A percentile compares a stretch with the other conserved stretches of the same genome.
phyloP scores from a whole-genome alignment of 2,329 filamentous ascomycete genomes.

The Fusarium proliferatum region DNA sequence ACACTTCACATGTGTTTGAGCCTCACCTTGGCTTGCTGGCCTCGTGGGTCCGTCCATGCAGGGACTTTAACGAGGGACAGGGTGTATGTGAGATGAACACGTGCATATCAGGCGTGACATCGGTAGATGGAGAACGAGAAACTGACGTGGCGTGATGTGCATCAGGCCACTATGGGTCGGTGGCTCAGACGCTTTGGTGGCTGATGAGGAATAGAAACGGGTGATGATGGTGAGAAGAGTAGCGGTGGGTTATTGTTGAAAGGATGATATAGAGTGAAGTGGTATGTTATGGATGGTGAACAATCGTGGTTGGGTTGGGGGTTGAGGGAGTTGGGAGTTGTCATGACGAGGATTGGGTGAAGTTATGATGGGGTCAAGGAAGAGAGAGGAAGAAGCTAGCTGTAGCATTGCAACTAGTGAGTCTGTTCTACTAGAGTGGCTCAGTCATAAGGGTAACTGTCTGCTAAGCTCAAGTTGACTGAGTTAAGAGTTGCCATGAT shows the following conservation, averaged over 20 bases:
- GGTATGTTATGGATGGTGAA: too few relatives aligned
- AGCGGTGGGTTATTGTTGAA: background rate
- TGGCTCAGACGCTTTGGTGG: constrained; percentile 34
- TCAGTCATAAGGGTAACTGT: too few relatives aligned
- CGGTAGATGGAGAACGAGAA: constrained; percentile 7
- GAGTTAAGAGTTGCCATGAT: too few relatives aligned
- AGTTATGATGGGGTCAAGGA: too few relatives aligned
- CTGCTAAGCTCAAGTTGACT: too few relatives aligned
- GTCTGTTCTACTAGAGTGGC: too few relatives aligned
- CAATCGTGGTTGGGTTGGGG: too few relatives aligned
- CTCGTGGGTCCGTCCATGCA: constrained; percentile 25
- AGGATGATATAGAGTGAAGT: background rate
- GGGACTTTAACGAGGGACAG: background rate
- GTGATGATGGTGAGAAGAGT: constrained; percentile 9
- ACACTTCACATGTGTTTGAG: background rate
- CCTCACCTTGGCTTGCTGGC: background rate
- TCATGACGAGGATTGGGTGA: too few relatives aligned
- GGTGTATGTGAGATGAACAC: background rate
- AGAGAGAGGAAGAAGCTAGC: too few relatives aligned
- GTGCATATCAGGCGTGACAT: constrained; percentile 29
- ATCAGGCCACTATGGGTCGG: constrained; percentile 44
- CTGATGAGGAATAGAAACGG: constrained; percentile 20
- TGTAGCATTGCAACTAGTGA: too few relatives aligned
- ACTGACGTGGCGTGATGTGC: constrained; percentile 30
- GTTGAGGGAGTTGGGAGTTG: too few relatives aligned